Percentiles rank a stretch among this genome's conserved stretches.
These are phyloP conservation scores for Isabelozyma heimii DNA, from an alignment of 805 yeast genomes.

Conservation along the genomic window DNA sequence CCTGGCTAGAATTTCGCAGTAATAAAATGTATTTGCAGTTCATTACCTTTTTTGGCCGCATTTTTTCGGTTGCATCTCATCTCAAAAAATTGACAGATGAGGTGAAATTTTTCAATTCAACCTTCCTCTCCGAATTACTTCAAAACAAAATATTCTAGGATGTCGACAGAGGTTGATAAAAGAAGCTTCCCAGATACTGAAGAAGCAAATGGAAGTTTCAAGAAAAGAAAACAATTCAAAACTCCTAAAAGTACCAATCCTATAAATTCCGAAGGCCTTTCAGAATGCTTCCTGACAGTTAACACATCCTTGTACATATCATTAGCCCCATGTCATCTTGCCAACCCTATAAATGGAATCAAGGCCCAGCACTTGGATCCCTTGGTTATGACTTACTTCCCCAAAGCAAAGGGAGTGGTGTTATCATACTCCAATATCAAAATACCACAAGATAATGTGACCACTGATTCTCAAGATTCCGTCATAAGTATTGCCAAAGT, in stretches of 20 bases:
- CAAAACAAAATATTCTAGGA: background rate
- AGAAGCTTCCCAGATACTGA: background rate
- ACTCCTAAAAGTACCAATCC: constrained; percentile 34
- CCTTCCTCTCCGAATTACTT: background rate
- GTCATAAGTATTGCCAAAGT: constrained; percentile 58
- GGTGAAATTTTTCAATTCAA: background rate
- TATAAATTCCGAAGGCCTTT: constrained; percentile 42
- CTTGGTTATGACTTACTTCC: constrained; percentile 76
- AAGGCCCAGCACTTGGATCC: constrained; percentile 88
- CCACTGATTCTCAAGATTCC: constrained; percentile 37
- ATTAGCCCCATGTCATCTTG: constrained; percentile 77
- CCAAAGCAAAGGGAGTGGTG: constrained; percentile 76
- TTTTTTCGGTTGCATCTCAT: constrained; percentile 6
- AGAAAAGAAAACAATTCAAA: constrained; percentile 14
- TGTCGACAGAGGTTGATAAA: background rate
- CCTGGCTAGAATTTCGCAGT: background rate
- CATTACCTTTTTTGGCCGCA: background rate
- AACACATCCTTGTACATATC: constrained; percentile 71
- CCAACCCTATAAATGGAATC: constrained; percentile 73
- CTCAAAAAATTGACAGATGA: background rate
- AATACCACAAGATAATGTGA: constrained; percentile 42
- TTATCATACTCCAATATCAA: constrained; percentile 71
- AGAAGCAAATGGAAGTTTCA: background rate
- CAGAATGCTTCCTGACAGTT: constrained; percentile 68
- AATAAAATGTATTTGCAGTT: constrained; percentile 1